Evolutionary conservation across 371 early-diverging fungal genomes (phyloP).

Genomic region (Mucor velutinosus): DNA sequence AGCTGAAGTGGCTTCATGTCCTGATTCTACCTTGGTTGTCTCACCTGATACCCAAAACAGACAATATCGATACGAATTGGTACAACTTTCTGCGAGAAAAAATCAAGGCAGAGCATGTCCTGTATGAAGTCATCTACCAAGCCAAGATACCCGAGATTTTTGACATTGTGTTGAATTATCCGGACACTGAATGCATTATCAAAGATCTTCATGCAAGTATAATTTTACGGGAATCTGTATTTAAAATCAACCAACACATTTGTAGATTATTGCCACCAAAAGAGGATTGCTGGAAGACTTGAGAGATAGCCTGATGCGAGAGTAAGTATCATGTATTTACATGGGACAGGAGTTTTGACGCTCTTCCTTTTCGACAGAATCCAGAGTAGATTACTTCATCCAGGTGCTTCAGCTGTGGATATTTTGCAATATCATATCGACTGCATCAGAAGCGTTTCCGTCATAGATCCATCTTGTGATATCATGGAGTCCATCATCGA

Average conservation of each 20-base stretch:
- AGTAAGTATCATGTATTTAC: conserved; percentile 17
- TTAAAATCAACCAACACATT: background rate
- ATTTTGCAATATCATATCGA: conserved; percentile 36
- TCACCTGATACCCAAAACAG: conserved; percentile 10
- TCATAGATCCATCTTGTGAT: conserved; percentile 39
- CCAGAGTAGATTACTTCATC: conserved; percentile 34
- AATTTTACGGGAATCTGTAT: background rate
- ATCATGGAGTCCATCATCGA: conserved; percentile 31
- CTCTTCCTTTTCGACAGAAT: conserved; percentile 16
- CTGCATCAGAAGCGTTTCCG: conserved; percentile 35
- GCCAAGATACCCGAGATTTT: conserved; percentile 27
- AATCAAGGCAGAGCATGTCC: conserved; percentile 21
- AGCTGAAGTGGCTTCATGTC: conserved; percentile 26
- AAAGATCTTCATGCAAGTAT: conserved; percentile 33
- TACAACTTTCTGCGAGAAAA: conserved; percentile 17
- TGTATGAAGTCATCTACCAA: conserved; percentile 24
- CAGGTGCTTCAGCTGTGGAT: conserved; percentile 34
- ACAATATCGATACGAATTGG: conserved; percentile 19
- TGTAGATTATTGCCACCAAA: conserved; percentile 19
- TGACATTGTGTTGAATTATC: conserved; percentile 42
- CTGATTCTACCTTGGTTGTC: conserved; percentile 28
- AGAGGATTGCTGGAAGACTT: conserved; percentile 18
- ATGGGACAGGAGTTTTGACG: background rate
- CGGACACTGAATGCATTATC: conserved; percentile 27
- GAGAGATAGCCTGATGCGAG: conserved; percentile 23